Base-by-base conservation (phyloP, 371 early-diverging fungal genomes). In the Haplosporangium sp. region DNA sequence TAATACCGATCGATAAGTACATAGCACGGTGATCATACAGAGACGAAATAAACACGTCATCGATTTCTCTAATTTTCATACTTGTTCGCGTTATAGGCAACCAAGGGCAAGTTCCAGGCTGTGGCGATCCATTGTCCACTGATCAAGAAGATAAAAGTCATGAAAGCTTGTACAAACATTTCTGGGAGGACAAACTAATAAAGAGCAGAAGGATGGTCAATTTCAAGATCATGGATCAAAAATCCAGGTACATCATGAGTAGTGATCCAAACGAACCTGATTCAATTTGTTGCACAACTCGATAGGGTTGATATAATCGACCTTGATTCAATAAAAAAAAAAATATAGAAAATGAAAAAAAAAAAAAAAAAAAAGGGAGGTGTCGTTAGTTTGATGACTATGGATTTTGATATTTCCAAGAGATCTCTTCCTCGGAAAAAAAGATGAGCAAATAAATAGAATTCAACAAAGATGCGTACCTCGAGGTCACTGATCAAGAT, bases 291-390 rank as follows among this genome's bases (percentile, higher is more conserved):
- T 94, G 88, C 97, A 97, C 61, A 97, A 91, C 85, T 98, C 98
- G 82, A 98, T 98, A 8, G 98, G 98, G 85, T 98, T 98, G 86
- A 98, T 96, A 86, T 97, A 98, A 77, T 98, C 98, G 63, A 87
- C 95, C 95, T 88, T 15, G 27, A 27, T 27, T 27, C 27, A 4
- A 39, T 52, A 56, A 10, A 45, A 45, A 27, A 27, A 27, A 27
- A 27, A 27, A 27, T n/a, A n/a, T n/a, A n/a, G n/a, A n/a, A n/a
- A n/a, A n/a, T n/a, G n/a, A n/a, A n/a, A 56, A 10, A 45, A 45
- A 27, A 56, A 10, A 45, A 45, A 27, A 27, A 27, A 27, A 27
- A 27, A 27, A 27, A 27, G 27, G 27, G 27, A 27, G 27, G 8
- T 45, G 10, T 8, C 45, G 45, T 45, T 45, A 45, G 45, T 45